Evolutionary conservation across 306 rosid species (phyloP), one percentile per base, ranked within the genome.

Genomic region (Fragaria ananassa): DNA sequence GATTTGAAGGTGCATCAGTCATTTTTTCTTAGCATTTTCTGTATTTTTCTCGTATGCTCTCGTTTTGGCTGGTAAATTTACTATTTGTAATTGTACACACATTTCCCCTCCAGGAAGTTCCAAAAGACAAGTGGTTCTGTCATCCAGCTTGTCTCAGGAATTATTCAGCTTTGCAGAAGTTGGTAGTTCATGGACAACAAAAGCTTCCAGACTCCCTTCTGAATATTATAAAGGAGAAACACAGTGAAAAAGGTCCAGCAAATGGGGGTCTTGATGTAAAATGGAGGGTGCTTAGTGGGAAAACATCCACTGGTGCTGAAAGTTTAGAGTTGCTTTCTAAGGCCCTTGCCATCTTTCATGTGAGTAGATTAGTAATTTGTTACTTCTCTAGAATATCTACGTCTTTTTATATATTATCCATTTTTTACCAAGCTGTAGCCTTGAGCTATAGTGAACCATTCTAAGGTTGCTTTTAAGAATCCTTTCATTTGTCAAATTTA

Each of bases 221-320:
- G 70, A 79, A 65, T 76, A 53, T 83, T 62, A 81, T 91, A 37
- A 82, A 27, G 74, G 87, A 81, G 81, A 91, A 93, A 80, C 64
- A 72, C 18, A 81, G 65, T n/a, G 78, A 79, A 15, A 85, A 86
- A 58, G 83, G 81, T 45, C 23, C 79, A 6, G 84, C 78, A 70
- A 72, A 29, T 74, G 77, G 42, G 25, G 58, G 9, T 14, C 72
- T 86, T 81, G 89, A 86, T 68, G 64, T 94, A 66, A 88, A 86
- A 78, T 94, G 97, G 97, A 91, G 93, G 81, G 76, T 91, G 78
- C 83, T 94, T 18, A 90, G 88, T 50, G 83, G 92, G 87, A 90
- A 86, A 58, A 56, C 80, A 78, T 71, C 76, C 14, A 75, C 79
- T 46, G 72, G 83, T 19, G 72, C 85, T 72, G 89, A 89, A 47